phyloP scores from a whole-genome alignment of 345 rosid species.

The Eucalyptus erythrocorys region DNA sequence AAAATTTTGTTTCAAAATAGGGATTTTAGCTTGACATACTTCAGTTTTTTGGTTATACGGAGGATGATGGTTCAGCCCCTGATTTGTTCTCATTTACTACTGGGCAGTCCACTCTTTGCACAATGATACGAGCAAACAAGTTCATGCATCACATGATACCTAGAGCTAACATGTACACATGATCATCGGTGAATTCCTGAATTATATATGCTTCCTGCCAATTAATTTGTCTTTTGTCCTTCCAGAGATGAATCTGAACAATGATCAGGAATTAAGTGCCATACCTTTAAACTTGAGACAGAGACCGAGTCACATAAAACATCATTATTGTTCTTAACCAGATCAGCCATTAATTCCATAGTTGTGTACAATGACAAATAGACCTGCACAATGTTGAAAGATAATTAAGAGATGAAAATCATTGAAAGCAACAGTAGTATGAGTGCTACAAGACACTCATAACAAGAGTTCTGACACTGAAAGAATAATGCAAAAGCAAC shows the following conservation, averaged over 20 bases:
- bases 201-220: not conserved
- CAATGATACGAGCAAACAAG: not conserved
- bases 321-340: conserved; percentile 25
- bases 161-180: not conserved
- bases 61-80: not conserved
- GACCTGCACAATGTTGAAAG: conserved; percentile 32
- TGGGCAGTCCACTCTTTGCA: not conserved
- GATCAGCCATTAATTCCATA: conserved; percentile 62
- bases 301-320: conserved; percentile 43
- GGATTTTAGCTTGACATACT: not conserved
- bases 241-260: not conserved
- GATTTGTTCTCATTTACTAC: not conserved
- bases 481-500: not conserved
- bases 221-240: not conserved
- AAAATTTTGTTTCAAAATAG: not conserved
- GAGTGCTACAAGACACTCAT: not conserved
- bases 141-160: not conserved
- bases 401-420: not conserved
- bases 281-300: conserved; percentile 82
- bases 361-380: conserved; percentile 75
- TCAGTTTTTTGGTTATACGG: not conserved
- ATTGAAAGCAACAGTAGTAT: not conserved
- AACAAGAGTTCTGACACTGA: not conserved
- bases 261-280: not conserved
- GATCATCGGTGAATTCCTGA: not conserved